These are phyloP conservation scores for Climacium dendroides DNA, from an alignment of 225 moss, liverwort and hornwort species.

Conservation along the genomic window DNA sequence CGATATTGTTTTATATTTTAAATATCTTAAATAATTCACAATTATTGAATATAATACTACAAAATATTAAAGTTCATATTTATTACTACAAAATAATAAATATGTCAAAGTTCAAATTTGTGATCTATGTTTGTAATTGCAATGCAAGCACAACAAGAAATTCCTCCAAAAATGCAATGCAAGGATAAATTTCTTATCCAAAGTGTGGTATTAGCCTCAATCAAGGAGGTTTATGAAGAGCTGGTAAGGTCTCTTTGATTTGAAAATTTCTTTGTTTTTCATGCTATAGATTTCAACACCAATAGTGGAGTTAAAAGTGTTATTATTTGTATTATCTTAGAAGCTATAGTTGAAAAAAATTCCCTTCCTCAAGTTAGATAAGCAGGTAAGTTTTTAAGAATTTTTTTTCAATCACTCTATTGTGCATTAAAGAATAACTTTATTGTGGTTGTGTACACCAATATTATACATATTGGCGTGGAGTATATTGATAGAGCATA, in stretches of 20 bases:
- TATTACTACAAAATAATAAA: no score
- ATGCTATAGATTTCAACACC: neutral
- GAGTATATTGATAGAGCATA: neutral
- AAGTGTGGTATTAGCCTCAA: conserved; percentile 23
- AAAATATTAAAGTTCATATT: no score
- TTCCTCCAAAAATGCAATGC: conserved; percentile 73
- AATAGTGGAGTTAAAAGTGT: neutral
- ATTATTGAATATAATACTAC: neutral
- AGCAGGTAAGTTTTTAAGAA: no score
- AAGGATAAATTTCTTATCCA: conserved; percentile 89
- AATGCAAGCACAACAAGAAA: conserved; percentile 77
- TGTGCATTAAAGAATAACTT: neutral
- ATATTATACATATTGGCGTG: no score
- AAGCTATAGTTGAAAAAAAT: neutral
- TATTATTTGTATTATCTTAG: neutral
- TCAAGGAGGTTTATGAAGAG: conserved; percentile 19
- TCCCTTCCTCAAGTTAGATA: no score
- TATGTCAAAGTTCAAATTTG: no score
- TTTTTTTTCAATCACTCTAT: no score
- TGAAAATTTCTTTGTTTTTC: neutral
- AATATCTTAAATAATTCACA: neutral
- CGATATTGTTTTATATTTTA: no score
- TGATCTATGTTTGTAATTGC: conserved; percentile 24
- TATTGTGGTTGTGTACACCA: neutral
- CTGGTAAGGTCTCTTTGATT: no score